phyloP scores from a whole-genome alignment of 148 eudicot genomes.

The Vaccinium myrtillus region DNA sequence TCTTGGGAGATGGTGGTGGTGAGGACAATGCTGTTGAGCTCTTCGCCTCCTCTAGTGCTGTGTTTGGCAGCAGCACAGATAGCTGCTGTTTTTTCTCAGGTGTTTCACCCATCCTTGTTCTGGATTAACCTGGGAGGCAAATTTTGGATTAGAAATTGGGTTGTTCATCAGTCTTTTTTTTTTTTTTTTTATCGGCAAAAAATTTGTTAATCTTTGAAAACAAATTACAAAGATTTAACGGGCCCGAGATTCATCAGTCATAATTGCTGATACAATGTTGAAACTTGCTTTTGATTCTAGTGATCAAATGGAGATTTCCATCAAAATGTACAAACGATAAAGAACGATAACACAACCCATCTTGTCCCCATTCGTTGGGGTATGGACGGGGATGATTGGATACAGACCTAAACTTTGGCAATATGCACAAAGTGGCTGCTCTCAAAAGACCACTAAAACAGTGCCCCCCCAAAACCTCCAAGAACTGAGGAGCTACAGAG shows the following conservation, averaged over 20 bases:
- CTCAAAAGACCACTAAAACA: too few species aligned
- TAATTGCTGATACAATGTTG: not conserved
- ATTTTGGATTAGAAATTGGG: not conserved
- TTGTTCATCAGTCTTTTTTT: not conserved
- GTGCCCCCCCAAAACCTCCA: too few species aligned
- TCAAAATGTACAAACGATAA: not conserved
- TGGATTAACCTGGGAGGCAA: not conserved
- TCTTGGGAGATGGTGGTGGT: slow-evolving; percentile 29
- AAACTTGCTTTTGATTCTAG: not conserved
- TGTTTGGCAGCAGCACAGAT: not conserved
- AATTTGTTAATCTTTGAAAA: too few species aligned
- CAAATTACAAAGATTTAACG: too few species aligned
- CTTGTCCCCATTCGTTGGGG: too few species aligned
- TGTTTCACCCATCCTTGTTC: slow-evolving; percentile 12
- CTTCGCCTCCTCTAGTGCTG: slow-evolving; percentile 13
- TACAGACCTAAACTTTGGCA: too few species aligned
- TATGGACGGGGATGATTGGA: too few species aligned
- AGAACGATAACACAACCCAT: too few species aligned
- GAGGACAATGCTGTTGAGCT: slow-evolving; percentile 16
- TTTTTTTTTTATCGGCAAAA: too few species aligned
- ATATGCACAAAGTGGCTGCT: too few species aligned
- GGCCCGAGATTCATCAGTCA: not conserved
- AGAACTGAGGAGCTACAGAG: too few species aligned
- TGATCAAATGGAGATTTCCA: not conserved
- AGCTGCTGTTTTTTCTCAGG: not conserved